phyloP scores from a whole-genome alignment of 2,329 filamentous ascomycete species.

The Pestalotiopsis sp. region DNA sequence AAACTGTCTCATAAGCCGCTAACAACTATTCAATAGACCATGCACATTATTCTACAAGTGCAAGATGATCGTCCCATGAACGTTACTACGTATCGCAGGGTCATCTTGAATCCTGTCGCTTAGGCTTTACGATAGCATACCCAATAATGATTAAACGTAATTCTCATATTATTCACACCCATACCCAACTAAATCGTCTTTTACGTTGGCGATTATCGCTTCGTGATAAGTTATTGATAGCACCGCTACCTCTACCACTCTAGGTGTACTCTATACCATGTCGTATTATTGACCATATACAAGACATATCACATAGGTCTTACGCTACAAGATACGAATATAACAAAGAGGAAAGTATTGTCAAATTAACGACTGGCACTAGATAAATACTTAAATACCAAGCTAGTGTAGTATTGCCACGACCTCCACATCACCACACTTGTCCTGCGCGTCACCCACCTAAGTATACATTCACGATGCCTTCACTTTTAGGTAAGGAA shows the following conservation, averaged over 20 bases:
- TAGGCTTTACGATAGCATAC: neutral
- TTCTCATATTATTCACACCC: neutral
- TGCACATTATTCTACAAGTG: slow-evolving; percentile 2
- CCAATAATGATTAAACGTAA: neutral
- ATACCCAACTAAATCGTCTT: neutral
- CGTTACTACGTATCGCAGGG: neutral
- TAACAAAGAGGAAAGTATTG: neutral
- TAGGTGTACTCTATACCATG: too few relatives aligned
- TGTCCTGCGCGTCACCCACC: neutral
- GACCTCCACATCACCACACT: neutral
- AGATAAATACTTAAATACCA: neutral
- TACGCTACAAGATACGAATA: too few relatives aligned
- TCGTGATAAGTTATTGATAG: too few relatives aligned
- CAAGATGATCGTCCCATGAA: neutral
- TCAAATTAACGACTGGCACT: neutral
- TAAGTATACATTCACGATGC: neutral
- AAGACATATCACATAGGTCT: too few relatives aligned
- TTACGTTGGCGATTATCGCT: neutral
- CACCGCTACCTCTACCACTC: too few relatives aligned
- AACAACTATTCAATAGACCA: neutral
- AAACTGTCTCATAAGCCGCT: neutral
- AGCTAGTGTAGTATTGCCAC: neutral
- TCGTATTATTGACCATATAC: too few relatives aligned
- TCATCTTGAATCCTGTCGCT: neutral
- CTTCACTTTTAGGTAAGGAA: neutral